Base-by-base conservation (phyloP, 768 basidiomycete species). In the Chalciporus piperatus region DNA sequence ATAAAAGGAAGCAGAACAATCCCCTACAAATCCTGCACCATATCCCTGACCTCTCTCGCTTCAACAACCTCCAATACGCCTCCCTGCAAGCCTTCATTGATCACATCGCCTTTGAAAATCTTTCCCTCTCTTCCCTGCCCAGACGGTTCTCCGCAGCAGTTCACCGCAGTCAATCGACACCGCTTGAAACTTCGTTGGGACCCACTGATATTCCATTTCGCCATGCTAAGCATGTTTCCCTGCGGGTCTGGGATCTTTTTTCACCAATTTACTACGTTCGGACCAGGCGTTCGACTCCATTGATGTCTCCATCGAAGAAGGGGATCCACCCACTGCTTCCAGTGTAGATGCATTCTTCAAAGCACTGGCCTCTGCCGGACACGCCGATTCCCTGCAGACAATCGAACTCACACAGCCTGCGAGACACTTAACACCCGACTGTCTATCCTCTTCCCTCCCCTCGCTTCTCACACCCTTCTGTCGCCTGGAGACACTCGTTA, bases 201-300 rank as follows among this genome's bases (percentile, higher is more conserved):
- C 22, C 22, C 22, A 4, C 22, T 22, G 22, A 22, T 4, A 22
- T 22, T 22, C 55, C 55, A 9, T 52, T 52, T 27, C 27, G 23
- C 41, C 42, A 33, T 4, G 40, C 40, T 16, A 12, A 43, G 11
- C 11, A 20, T 3, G 27, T 57, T 16, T n/a, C 7, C 2, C 19
- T 58, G 47, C 28, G 43, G 17, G 25, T 33, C 27, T 40, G 44
- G 41, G 44, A 47, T 40, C 27, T 48, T 40, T 45, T n/a, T 22
- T 48, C 23, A 33, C 30, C 4, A 20, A 16, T 38, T 35, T 57
- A 8, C 19, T 52, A 16, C 56, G 47, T 3, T 22, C 41, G 20
- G 32, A 17, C 10, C 49, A 52, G 32, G 12, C 5, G 20, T 44
- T 56, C 25, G 30, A 9, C 4, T 23, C 39, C 32, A 19, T 56